phyloP scores from a whole-genome alignment of 441 rosid species.

The Adansonia rubrostipa region DNA sequence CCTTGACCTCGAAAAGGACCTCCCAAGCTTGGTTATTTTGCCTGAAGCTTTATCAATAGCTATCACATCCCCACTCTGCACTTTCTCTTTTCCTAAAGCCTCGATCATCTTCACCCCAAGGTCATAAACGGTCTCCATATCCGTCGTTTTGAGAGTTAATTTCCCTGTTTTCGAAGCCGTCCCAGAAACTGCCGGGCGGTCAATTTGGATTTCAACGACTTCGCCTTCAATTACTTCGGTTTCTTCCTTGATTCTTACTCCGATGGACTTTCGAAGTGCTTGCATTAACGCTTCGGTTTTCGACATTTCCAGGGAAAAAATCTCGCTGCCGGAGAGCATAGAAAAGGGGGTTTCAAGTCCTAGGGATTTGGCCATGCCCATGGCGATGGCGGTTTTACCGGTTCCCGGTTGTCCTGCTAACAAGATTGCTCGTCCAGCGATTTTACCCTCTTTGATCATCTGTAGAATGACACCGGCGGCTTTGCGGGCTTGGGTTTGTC shows the following conservation, averaged over 20 bases:
- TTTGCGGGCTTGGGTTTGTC: conserved; percentile 77
- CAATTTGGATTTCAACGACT: conserved; percentile 86
- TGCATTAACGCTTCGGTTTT: conserved; percentile 89
- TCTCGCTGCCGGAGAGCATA: conserved; percentile 83
- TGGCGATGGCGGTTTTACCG: conserved; percentile 91
- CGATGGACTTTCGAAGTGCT: conserved; percentile 76
- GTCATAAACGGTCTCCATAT: conserved; percentile 92
- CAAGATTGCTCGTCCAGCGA: conserved; percentile 89
- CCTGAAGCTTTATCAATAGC: conserved; percentile 88
- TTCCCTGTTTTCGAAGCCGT: conserved; percentile 84
- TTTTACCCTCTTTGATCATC: conserved; percentile 85
- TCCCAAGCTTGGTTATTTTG: conserved; percentile 83
- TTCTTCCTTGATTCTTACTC: conserved; percentile 89
- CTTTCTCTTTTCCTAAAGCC: conserved; percentile 81
- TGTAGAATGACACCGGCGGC: conserved; percentile 91
- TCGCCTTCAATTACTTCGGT: conserved; percentile 85
- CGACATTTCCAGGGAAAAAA: conserved; percentile 91
- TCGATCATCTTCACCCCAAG: conserved; percentile 91
- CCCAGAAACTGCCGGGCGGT: conserved; percentile 75
- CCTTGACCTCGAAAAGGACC: conserved; percentile 85
- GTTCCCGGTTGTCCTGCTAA: conserved; percentile 95
- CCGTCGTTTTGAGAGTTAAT: conserved; percentile 87
- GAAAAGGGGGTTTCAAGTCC: conserved; percentile 95
- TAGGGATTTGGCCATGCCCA: conserved; percentile 97
- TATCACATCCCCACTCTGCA: conserved; percentile 91